These are phyloP conservation scores for Podospora fimiseda DNA, from an alignment of 495 filamentous ascomycete species.

Conservation along the genomic window DNA sequence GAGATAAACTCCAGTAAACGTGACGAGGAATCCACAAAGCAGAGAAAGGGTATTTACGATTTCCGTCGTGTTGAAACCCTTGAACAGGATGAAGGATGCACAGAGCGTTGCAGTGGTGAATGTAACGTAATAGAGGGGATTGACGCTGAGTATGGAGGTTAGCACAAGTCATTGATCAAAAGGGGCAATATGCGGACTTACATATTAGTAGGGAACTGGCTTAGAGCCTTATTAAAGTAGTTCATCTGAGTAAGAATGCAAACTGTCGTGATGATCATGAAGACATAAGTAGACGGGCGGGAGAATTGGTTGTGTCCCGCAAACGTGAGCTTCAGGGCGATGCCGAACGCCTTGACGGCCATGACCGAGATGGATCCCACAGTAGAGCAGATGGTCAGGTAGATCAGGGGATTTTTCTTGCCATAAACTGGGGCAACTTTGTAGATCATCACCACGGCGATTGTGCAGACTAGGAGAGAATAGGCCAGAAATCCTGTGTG, in stretches of 20 bases:
- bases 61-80: conserved; percentile 93
- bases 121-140: conserved; percentile 98
- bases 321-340: conserved; percentile 89
- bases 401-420: conserved; percentile 91
- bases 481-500: conserved; percentile 77
- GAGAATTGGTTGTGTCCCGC: conserved; percentile 88
- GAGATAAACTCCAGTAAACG: conserved; percentile 95
- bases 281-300: conserved; percentile 92
- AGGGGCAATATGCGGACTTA: conserved; percentile 30
- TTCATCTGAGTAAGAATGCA: conserved; percentile 99
- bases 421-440: conserved; percentile 80
- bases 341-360: conserved; percentile 97
- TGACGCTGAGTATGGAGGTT: conserved; percentile 62
- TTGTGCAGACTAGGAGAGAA: conserved; percentile 62
- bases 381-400: conserved; percentile 93
- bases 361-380: conserved; percentile 97
- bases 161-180: conserved; percentile 26
- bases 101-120: conserved; percentile 93
- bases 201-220: conserved; percentile 95
- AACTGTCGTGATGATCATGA: conserved; percentile 82
- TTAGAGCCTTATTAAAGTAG: conserved; percentile 98
- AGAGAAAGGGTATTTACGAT: conserved; percentile 86
- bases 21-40: conserved; percentile 88
- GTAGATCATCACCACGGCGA: conserved; percentile 93
- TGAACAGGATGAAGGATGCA: conserved; percentile 96